Percentiles rank a stretch among this genome's conserved stretches.
Evolutionary conservation across 208 protist species (phyloP).

Genomic region (Trichomonas vaginalis): DNA sequence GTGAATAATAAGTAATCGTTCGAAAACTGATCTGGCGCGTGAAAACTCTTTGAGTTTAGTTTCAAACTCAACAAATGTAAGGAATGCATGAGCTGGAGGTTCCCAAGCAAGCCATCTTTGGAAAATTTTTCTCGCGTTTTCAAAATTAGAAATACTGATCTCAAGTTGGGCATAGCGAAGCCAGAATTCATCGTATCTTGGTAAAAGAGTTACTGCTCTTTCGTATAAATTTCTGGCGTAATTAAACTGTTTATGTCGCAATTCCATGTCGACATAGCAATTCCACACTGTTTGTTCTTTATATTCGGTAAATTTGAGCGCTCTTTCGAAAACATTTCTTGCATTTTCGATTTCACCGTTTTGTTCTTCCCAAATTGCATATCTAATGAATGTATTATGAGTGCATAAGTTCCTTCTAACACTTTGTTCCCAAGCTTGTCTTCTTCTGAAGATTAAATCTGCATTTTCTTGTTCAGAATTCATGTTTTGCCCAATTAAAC

Average conservation of each 20-base stretch:
- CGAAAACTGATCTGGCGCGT: not conserved
- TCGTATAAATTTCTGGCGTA: not conserved
- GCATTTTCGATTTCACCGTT: not conserved
- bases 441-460: not conserved
- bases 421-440: not conserved
- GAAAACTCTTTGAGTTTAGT: not conserved
- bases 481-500: not conserved
- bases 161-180: not conserved
- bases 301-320: not conserved
- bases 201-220: not conserved
- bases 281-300: not conserved
- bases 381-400: not conserved
- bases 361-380: not conserved
- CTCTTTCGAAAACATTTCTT: not conserved
- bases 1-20: not conserved
- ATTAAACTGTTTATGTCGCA: not conserved
- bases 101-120: conserved; percentile 7
- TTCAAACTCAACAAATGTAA: conserved; percentile 8
- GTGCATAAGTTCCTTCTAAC: not conserved
- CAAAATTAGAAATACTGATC: not conserved
- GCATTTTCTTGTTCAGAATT: not conserved
- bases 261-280: not conserved
- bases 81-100: not conserved
- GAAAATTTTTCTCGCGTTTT: not conserved
- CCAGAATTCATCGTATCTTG: not conserved